Percentiles rank a stretch among this genome's conserved stretches.
These are phyloP conservation scores for Penicillium lagena DNA, from an alignment of 495 filamentous ascomycete species.

Conservation along the genomic window DNA sequence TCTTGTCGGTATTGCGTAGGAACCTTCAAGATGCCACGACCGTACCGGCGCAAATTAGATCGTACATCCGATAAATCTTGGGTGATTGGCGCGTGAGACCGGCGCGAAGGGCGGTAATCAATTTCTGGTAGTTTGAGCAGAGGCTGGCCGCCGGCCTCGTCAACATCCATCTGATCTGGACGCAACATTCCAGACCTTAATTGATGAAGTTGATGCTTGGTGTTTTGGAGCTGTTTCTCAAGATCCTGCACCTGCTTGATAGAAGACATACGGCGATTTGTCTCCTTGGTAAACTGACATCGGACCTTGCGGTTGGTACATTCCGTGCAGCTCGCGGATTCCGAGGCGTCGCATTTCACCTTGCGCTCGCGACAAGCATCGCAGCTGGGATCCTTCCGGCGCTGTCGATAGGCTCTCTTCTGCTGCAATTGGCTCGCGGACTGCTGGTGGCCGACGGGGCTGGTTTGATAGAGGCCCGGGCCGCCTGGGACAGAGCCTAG, in stretches of 20 bases:
- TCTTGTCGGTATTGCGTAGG: conserved; percentile 64
- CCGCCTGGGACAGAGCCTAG: conserved; percentile 28
- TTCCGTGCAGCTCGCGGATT: conserved; percentile 91
- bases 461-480: conserved; percentile 39
- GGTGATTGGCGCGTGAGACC: conserved; percentile 49
- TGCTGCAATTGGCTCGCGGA: conserved; percentile 57
- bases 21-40: conserved; percentile 73
- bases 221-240: conserved; percentile 77
- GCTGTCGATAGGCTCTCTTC: conserved; percentile 90
- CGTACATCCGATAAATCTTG: conserved; percentile 69
- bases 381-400: conserved; percentile 94
- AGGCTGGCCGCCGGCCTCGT: conserved; percentile 49
- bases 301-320: conserved; percentile 92
- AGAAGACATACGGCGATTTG: conserved; percentile 96
- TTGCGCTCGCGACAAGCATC: conserved; percentile 97
- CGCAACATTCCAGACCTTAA: conserved; percentile 48
- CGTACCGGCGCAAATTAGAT: conserved; percentile 65
- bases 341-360: conserved; percentile 98
- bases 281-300: conserved; percentile 98
- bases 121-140: conserved; percentile 67
- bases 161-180: conserved; percentile 52
- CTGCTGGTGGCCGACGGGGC: conserved; percentile 32
- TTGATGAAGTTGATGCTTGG: conserved; percentile 67
- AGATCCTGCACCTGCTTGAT: conserved; percentile 99
- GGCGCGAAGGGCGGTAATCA: conserved; percentile 54